phyloP scores from a whole-genome alignment of 129 eudicot species.

The Daucus carota region DH1_v3.0 NC_030385.2:44886001-44886500 shows the following conservation, averaged over 20 bases:
- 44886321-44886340: background rate
- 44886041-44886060: background rate
- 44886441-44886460: conserved; percentile 90
- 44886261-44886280: background rate
- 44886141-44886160: background rate
- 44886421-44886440: conserved; percentile 74
- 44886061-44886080: background rate
- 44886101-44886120: background rate
- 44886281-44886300: background rate
- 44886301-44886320: background rate
- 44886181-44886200: background rate
- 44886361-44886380: background rate
- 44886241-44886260: background rate
- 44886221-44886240: background rate
- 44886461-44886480: conserved; percentile 95
- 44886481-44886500: conserved; percentile 94
- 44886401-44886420: conserved; percentile 90
- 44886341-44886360: background rate
- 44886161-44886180: background rate
- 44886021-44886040: background rate
- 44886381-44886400: background rate
- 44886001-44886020: background rate
- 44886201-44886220: background rate
- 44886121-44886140: background rate
- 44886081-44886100: background rate